A percentile compares a stretch with the other conserved stretches of the same genome.
Evolutionary conservation across 2,329 filamentous ascomycete species (phyloP).

Genomic region (Reticulascus tulasneorum): DNA sequence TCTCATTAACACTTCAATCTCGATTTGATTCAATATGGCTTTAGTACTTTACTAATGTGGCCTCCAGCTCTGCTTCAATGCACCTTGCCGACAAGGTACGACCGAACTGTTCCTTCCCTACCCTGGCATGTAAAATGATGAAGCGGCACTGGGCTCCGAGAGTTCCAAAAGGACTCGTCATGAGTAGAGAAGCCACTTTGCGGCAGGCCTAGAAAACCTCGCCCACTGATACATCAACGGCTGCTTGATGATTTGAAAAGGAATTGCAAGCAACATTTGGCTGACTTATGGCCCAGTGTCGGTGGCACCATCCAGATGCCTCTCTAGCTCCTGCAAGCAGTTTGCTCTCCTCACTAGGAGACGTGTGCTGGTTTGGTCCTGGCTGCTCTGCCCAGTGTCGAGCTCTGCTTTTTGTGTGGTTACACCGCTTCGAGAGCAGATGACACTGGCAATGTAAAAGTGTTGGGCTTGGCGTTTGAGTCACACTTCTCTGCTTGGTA

Average conservation of each 20-base stretch:
- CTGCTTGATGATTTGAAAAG: too few species aligned
- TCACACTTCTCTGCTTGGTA: conserved; percentile 2
- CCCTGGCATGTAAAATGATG: conserved; percentile 57
- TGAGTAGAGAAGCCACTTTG: conserved; percentile 87
- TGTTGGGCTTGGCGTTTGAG: too few species aligned
- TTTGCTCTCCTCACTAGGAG: too few species aligned
- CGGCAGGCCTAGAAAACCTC: conserved; percentile 99
- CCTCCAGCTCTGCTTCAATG: conserved; percentile 13
- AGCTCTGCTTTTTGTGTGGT: too few species aligned
- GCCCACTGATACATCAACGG: conserved; percentile 74
- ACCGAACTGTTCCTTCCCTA: conserved; percentile 11
- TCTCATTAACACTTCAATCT: conserved; percentile 17
- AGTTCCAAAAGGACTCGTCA: conserved; percentile 39
- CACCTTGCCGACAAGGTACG: conserved; percentile 19
- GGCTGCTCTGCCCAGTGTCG: too few species aligned
- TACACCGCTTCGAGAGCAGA: too few species aligned
- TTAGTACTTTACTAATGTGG: conserved; percentile 31
- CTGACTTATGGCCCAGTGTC: too few species aligned
- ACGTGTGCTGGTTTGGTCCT: too few species aligned
- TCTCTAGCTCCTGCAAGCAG: too few species aligned
- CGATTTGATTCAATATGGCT: background rate
- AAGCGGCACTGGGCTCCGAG: conserved; percentile 98
- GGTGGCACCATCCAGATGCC: too few species aligned
- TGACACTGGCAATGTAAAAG: too few species aligned
- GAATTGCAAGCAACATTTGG: too few species aligned